These are phyloP conservation scores for Meyerozyma carpophila DNA, from an alignment of 1,139 yeast genomes.

Conservation along the genomic window DNA sequence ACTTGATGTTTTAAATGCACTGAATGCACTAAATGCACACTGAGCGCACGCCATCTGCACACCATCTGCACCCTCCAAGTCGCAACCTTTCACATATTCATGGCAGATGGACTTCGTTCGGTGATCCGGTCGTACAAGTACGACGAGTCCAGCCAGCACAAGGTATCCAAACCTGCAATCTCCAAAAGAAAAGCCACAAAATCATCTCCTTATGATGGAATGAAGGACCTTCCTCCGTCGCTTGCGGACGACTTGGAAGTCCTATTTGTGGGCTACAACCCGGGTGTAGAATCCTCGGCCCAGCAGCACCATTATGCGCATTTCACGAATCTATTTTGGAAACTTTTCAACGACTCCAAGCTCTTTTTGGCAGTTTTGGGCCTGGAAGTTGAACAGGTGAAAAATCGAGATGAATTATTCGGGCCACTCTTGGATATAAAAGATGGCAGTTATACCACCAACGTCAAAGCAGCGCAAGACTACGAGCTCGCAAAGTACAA, in stretches of 20 bases:
- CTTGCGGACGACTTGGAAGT: constrained; percentile 28
- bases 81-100: not conserved
- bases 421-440: not conserved
- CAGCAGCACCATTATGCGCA: constrained; percentile 75
- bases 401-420: constrained; percentile 9
- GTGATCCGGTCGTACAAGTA: constrained; percentile 15
- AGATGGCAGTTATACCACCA: constrained; percentile 6
- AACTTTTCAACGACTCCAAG: constrained; percentile 49
- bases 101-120: constrained; percentile 3
- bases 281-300: constrained; percentile 60
- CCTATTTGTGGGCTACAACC: constrained; percentile 70
- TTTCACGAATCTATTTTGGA: constrained; percentile 67
- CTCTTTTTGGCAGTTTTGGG: constrained; percentile 26
- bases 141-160: constrained; percentile 3
- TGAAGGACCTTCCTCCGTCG: constrained; percentile 31
- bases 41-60: no score
- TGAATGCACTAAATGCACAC: no score
- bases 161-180: not conserved
- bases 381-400: constrained; percentile 3
- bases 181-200: not conserved
- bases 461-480: constrained; percentile 36
- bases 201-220: not conserved
- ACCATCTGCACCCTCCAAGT: no score
- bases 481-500: constrained; percentile 38
- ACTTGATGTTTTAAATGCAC: no score